phyloP scores from a whole-genome alignment of 768 basidiomycete species.

The Trametes gibbosa region DNA sequence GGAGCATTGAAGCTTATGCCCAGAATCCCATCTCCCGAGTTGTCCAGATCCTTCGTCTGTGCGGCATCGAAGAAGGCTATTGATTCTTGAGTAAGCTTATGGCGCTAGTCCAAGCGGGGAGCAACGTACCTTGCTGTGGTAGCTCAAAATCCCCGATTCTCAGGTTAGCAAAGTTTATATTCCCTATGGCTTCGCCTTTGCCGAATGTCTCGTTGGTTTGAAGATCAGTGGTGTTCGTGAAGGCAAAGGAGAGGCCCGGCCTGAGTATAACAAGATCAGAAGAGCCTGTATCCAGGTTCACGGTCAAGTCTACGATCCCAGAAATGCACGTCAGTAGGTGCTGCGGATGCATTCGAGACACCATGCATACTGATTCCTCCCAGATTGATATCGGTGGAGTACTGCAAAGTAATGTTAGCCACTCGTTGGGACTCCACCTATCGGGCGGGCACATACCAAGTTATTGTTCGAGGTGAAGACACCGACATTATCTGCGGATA shows the following conservation, averaged over 20 bases:
- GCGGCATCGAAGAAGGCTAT: slow-evolving; percentile 41
- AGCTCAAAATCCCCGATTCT: slow-evolving; percentile 34
- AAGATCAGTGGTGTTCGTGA: slow-evolving; percentile 32
- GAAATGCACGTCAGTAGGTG: too few relatives aligned
- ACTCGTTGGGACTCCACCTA: background rate
- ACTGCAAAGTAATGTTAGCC: background rate
- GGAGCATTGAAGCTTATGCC: slow-evolving; percentile 79
- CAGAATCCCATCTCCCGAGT: slow-evolving; percentile 65
- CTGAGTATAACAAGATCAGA: slow-evolving; percentile 33
- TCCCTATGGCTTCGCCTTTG: slow-evolving; percentile 37
- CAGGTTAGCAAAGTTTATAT: slow-evolving; percentile 36
- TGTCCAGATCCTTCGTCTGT: slow-evolving; percentile 47
- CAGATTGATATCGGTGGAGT: slow-evolving; percentile 3
- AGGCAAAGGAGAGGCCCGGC: slow-evolving; percentile 16
- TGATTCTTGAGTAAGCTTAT: slow-evolving; percentile 36
- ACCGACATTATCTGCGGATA: background rate
- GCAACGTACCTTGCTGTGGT: slow-evolving; percentile 72
- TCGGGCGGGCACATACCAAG: background rate
- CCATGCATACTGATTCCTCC: slow-evolving; percentile 4
- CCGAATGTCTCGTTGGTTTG: slow-evolving; percentile 36
- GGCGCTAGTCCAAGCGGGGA: slow-evolving; percentile 38
- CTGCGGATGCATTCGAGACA: too few relatives aligned
- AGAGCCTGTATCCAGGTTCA: slow-evolving; percentile 35
- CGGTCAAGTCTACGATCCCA: slow-evolving; percentile 23
- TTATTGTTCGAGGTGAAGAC: background rate